Evolutionary conservation across 768 basidiomycete species (phyloP).

Genomic region (Collybia nuda): DNA sequence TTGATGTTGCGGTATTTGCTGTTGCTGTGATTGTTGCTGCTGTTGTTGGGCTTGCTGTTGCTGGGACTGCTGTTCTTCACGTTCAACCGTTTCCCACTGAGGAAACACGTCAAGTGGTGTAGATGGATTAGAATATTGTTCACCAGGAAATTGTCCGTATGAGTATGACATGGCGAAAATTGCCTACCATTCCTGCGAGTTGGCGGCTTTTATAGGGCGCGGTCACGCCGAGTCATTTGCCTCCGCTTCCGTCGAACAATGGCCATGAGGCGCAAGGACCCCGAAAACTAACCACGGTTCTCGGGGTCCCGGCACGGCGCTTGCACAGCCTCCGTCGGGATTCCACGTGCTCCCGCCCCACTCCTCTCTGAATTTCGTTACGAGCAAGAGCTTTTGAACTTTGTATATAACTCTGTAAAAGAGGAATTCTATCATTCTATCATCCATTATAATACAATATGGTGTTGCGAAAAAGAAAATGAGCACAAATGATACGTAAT

Average conservation of each 20-base stretch:
- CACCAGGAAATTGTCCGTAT: conserved; percentile 41
- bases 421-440: conserved; percentile 2
- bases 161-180: conserved; percentile 49
- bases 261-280: conserved; percentile 25
- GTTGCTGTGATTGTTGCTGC: conserved; percentile 11
- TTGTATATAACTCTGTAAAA: conserved; percentile 1
- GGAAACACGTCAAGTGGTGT: conserved; percentile 43
- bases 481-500: no score
- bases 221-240: conserved; percentile 28
- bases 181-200: conserved; percentile 13
- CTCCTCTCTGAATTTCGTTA: neutral
- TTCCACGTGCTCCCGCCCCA: conserved; percentile 20
- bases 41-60: conserved; percentile 27
- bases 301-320: conserved; percentile 19
- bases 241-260: conserved; percentile 35
- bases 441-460: neutral
- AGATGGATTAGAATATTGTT: conserved; percentile 46
- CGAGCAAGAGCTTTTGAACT: neutral
- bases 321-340: conserved; percentile 31
- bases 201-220: conserved; percentile 32
- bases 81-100: conserved; percentile 41
- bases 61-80: conserved; percentile 37
- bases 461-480: neutral
- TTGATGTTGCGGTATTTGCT: conserved; percentile 24
- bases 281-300: conserved; percentile 11